Percentiles rank a stretch among this genome's conserved stretches.
phyloP scores from a whole-genome alignment of 2,329 filamentous ascomycete genomes.

The Raffaelea albimanens region DNA sequence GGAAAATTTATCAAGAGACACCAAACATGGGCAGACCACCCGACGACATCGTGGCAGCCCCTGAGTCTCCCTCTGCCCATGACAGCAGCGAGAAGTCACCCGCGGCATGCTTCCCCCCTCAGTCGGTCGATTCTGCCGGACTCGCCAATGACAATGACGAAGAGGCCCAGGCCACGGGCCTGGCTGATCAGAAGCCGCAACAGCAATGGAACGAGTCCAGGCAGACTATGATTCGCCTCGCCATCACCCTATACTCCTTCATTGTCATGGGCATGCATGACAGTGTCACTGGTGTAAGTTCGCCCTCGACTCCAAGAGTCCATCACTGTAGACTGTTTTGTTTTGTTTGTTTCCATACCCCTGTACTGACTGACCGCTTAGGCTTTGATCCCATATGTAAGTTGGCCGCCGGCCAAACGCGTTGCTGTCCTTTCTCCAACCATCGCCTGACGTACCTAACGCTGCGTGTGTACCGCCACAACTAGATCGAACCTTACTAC shows the following conservation, averaged over 20 bases:
- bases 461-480: background rate
- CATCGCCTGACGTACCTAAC: background rate
- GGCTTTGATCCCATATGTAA: constrained; percentile 38
- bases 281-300: constrained; percentile 49
- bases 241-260: constrained; percentile 51
- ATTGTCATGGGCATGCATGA: constrained; percentile 62
- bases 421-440: background rate
- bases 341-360: too few species aligned
- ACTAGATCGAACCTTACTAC: constrained; percentile 53
- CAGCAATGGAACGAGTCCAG: constrained; percentile 57
- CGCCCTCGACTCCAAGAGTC: too few species aligned
- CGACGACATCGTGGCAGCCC: too few species aligned
- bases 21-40: too few species aligned
- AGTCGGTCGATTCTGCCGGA: too few species aligned
- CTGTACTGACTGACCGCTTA: constrained; percentile 12
- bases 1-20: too few species aligned
- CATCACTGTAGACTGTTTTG: too few species aligned
- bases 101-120: background rate
- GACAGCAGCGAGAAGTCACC: background rate
- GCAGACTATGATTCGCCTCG: constrained; percentile 44
- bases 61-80: too few species aligned
- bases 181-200: constrained; percentile 9
- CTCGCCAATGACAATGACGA: constrained; percentile 10
- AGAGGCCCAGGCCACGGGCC: background rate
- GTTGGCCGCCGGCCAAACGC: constrained; percentile 9